A percentile compares a stretch with the other conserved stretches of the same genome.
phyloP scores from a whole-genome alignment of 805 yeast genomes.

The Huiozyma sinensis region DNA sequence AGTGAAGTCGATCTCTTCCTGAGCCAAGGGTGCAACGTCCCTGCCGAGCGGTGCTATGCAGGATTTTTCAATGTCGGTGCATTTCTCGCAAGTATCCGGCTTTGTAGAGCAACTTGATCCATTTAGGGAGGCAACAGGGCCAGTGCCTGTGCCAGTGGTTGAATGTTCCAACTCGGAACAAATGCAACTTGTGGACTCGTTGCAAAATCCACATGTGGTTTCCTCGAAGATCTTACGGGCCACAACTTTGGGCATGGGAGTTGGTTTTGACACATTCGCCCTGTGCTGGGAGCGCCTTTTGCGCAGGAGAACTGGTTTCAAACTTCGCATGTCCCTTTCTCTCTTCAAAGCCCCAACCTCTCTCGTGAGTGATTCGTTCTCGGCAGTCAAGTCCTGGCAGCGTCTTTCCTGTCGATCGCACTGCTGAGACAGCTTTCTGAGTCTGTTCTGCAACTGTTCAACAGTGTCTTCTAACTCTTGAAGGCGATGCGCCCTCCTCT shows the following conservation, averaged over 20 bases:
- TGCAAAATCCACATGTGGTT: slow-evolving; percentile 72
- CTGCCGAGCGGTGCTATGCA: slow-evolving; percentile 10
- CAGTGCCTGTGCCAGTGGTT: slow-evolving; percentile 18
- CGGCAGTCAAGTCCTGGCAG: slow-evolving; percentile 26
- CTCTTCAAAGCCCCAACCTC: no score
- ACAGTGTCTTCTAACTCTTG: slow-evolving; percentile 55
- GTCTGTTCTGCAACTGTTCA: slow-evolving; percentile 31
- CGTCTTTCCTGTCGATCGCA: slow-evolving; percentile 8
- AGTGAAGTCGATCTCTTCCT: slow-evolving; percentile 7
- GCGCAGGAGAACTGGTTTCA: no score
- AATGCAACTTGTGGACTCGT: slow-evolving; percentile 85
- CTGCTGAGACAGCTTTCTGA: slow-evolving; percentile 57
- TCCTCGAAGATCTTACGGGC: no score
- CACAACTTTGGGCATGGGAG: no score
- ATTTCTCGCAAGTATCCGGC: slow-evolving; percentile 44
- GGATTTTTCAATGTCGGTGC: slow-evolving; percentile 28
- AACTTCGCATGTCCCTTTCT: no score
- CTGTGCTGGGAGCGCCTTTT: no score
- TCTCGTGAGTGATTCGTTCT: not conserved
- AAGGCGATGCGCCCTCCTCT: slow-evolving; percentile 73
- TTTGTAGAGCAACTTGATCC: slow-evolving; percentile 32
- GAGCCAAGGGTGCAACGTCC: not conserved
- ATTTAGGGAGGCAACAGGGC: no score
- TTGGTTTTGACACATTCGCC: no score
- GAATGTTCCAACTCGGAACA: slow-evolving; percentile 61